These are phyloP conservation scores for Populus pruinosa DNA, from an alignment of 345 rosid species.

Conservation along the genomic window DNA sequence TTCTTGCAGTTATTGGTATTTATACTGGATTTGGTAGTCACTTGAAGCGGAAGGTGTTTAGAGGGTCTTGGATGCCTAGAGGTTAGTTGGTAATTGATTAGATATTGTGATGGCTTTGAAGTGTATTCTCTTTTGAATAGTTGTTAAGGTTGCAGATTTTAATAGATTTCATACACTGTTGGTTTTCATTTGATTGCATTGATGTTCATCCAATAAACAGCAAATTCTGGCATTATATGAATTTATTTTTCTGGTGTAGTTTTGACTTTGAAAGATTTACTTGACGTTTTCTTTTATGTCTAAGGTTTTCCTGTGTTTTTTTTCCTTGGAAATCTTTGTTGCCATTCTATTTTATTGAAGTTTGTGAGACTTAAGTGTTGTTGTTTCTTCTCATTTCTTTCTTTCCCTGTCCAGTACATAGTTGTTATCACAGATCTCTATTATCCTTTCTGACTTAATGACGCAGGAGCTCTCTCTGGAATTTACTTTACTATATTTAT, in stretches of 20 bases:
- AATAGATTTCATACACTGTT: neutral
- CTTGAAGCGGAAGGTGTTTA: constrained; percentile 62
- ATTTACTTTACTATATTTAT: too few relatives aligned
- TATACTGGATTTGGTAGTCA: constrained; percentile 94
- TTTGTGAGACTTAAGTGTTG: too few relatives aligned
- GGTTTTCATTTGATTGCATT: neutral
- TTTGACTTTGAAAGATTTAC: neutral
- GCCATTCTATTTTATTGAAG: too few relatives aligned
- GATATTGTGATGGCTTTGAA: neutral
- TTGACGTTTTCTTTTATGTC: too few relatives aligned
- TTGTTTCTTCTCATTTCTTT: too few relatives aligned
- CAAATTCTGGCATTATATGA: neutral
- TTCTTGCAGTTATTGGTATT: constrained; percentile 91
- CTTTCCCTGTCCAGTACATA: neutral
- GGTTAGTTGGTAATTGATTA: constrained; percentile 36
- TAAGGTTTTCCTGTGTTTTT: too few relatives aligned
- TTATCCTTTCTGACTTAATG: too few relatives aligned
- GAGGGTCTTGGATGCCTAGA: constrained; percentile 97
- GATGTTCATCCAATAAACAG: neutral
- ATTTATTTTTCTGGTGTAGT: too few relatives aligned
- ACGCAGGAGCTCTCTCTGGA: too few relatives aligned
- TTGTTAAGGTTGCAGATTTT: neutral
- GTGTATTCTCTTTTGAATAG: neutral
- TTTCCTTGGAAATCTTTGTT: too few relatives aligned
- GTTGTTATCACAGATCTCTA: neutral